Base-by-base conservation (phyloP, 1,139 yeast genomes). In the Ogataea hybrid region DNA sequence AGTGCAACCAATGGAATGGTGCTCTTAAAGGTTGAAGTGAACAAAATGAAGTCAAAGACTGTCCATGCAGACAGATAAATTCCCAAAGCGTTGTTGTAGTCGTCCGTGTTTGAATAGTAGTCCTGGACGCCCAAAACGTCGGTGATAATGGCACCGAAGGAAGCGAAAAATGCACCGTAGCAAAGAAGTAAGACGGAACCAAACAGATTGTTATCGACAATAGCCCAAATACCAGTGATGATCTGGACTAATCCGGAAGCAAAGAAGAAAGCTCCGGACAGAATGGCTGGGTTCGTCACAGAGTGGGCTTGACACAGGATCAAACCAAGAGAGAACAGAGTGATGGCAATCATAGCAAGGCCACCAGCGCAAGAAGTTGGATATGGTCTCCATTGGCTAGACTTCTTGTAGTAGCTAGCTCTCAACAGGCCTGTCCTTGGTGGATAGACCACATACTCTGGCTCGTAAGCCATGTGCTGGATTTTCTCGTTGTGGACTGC, bases 231-330 rank as follows among this genome's bases (percentile, higher is more conserved):
- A 27, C 90, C 90, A 16, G 84, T 80, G 47, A 80, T 69, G 40
- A 82, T 64, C 58, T 81, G 84, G 42, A 77, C 74, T 28, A 73
- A 69, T 33, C 90, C 90, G 18, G 89, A 85, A 35, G 75, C 70
- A 59, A 79, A 77, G 60, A 77, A 69, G 31, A 76, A 71, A 33
- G 73, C 62, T 32, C 77, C 70, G 18, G 75, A 69, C 32, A 77
- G 64, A 15, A 76, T 64, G 41, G 75, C 71, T 17, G 73, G 70
- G 21, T 69, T 67, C 5, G 70, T 61, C 31, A 77, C 72, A 25
- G 79, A 77, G 63, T 75, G 69, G 25, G 82, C 81, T 33, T 70
- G 73, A 36, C 77, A 69, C 41, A 77, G 70, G 46, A 66, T 62
- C 62, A 79, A 61, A 32, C 63, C 63, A 9, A 62, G 48, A 3